Conservation (phyloP, 345 rosid species). For the rapeseed (Brassica napus) region DNA sequence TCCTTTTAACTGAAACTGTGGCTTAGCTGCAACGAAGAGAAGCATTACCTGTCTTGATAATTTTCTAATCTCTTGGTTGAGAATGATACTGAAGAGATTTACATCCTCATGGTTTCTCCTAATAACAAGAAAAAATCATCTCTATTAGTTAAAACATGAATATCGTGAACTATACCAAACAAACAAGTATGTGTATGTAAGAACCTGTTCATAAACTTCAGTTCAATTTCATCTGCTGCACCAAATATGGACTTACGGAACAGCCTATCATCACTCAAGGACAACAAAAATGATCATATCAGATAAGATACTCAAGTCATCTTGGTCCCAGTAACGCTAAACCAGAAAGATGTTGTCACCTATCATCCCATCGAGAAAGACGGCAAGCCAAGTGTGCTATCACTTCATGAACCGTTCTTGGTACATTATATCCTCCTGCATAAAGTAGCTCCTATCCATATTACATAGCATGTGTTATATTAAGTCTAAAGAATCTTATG, state of each 20-base stretch:
- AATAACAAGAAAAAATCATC: conserved; percentile 7
- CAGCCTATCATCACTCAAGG: conserved; percentile 51
- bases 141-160: conserved; percentile 6
- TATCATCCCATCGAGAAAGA: conserved; percentile 94
- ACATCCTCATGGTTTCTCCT: conserved; percentile 93
- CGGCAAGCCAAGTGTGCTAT: conserved; percentile 78
- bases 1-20: neutral
- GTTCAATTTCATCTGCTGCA: conserved; percentile 91
- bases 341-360: conserved; percentile 47
- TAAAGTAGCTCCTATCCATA: conserved; percentile 70
- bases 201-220: conserved; percentile 94
- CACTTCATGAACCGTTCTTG: conserved; percentile 87
- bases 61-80: conserved; percentile 90
- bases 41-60: conserved; percentile 69
- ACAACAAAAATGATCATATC: neutral
- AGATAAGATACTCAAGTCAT: conserved; percentile 13
- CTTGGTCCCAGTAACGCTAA: neutral
- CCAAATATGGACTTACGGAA: conserved; percentile 96
- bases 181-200: neutral
- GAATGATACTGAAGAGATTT: conserved; percentile 76
- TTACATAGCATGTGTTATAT: neutral
- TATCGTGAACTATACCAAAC: neutral
- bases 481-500: neutral
- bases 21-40: conserved; percentile 10
- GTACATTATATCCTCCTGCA: conserved; percentile 81